A percentile compares a stretch with the other conserved stretches of the same genome.
These are phyloP conservation scores for Leccinum subgranulosum DNA, from an alignment of 768 basidiomycete genomes.

Conservation along the genomic window DNA sequence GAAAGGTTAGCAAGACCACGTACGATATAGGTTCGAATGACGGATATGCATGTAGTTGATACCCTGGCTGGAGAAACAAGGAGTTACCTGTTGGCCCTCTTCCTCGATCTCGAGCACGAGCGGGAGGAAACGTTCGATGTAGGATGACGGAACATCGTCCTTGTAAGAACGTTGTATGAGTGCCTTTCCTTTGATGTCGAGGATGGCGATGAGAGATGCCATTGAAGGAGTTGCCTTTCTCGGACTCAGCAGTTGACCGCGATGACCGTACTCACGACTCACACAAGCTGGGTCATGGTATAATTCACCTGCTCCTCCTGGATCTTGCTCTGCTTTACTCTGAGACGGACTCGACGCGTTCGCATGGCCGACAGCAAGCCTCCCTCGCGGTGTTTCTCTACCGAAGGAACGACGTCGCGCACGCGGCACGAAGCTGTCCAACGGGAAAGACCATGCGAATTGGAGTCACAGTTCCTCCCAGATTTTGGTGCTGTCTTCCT, in stretches of 20 bases:
- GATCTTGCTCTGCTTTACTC: too few species aligned
- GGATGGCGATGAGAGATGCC: slow-evolving; percentile 82
- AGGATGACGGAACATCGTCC: slow-evolving; percentile 88
- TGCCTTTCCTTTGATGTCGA: slow-evolving; percentile 98
- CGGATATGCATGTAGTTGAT: slow-evolving; percentile 99
- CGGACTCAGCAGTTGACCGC: neutral
- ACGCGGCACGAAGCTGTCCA: neutral
- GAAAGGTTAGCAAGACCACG: slow-evolving; percentile 10
- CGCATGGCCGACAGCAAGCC: too few species aligned
- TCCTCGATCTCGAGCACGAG: slow-evolving; percentile 95
- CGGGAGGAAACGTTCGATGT: slow-evolving; percentile 92
- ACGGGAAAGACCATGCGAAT: neutral
- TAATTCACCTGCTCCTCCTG: too few species aligned
- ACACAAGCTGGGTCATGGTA: too few species aligned
- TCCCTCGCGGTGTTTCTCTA: too few species aligned
- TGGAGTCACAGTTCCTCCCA: slow-evolving; percentile 52
- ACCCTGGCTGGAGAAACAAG: slow-evolving; percentile 93
- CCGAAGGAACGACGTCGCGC: neutral
- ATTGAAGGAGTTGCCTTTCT: slow-evolving; percentile 21
- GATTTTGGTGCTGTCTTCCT: slow-evolving; percentile 43
- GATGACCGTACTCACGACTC: too few species aligned
- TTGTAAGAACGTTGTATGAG: slow-evolving; percentile 95
- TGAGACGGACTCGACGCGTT: too few species aligned
- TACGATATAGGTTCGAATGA: slow-evolving; percentile 95
- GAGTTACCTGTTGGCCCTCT: slow-evolving; percentile 93